These are phyloP conservation scores for Taphrina sp. DNA, from an alignment of 1,139 yeast species.

Conservation along the genomic window DNA sequence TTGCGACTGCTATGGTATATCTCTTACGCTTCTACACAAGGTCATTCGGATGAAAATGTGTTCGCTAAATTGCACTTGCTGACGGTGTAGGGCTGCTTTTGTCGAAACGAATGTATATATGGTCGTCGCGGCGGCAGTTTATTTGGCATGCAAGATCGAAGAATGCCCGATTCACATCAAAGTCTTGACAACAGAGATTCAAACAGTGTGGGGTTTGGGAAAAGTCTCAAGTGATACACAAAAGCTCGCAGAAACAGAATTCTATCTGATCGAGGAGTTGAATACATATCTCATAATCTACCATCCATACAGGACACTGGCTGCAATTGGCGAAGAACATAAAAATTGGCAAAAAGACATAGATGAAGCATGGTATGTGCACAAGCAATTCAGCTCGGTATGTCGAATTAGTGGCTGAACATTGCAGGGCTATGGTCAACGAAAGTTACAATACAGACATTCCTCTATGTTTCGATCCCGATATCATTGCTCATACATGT, in stretches of 20 bases:
- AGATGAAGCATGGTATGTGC: conserved; percentile 16
- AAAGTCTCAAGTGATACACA: conserved; percentile 88
- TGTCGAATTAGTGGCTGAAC: background rate
- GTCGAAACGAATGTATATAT: conserved; percentile 75
- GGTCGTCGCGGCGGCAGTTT: conserved; percentile 77
- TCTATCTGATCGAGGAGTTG: conserved; percentile 85
- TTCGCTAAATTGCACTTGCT: conserved; percentile 45
- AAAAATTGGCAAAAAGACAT: background rate
- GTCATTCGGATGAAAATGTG: conserved; percentile 46
- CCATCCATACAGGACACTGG: conserved; percentile 65
- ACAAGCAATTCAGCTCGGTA: background rate
- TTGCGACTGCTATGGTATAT: conserved; percentile 87
- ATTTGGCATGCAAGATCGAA: conserved; percentile 88
- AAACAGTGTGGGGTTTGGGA: conserved; percentile 85
- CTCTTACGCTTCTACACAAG: conserved; percentile 68
- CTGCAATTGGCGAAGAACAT: background rate
- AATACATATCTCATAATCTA: conserved; percentile 76
- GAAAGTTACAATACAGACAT: conserved; percentile 88
- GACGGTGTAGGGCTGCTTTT: conserved; percentile 17
- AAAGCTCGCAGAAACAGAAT: conserved; percentile 93
- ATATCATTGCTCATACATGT: conserved; percentile 82
- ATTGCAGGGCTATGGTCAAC: conserved; percentile 75
- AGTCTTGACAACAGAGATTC: conserved; percentile 75
- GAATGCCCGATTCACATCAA: conserved; percentile 94
- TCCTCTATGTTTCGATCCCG: conserved; percentile 81